Conservation (phyloP, 257 asterid species). For the Misopates orontium region DNA sequence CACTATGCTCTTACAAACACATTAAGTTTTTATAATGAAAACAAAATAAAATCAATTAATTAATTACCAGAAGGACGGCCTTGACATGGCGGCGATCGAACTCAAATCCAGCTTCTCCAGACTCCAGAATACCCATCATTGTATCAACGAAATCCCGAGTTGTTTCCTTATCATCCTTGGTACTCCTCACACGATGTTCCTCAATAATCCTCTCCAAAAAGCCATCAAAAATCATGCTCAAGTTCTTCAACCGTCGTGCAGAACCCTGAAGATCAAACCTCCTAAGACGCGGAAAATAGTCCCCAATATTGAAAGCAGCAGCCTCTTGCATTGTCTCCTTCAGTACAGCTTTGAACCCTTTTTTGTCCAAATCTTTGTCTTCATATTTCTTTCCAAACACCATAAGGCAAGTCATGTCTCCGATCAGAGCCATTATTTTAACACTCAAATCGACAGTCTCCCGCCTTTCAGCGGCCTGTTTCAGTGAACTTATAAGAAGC, state of each 20-base stretch:
- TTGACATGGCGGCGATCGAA: constrained; percentile 38
- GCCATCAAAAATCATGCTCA: constrained; percentile 31
- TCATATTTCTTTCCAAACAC: constrained; percentile 40
- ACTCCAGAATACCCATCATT: constrained; percentile 31
- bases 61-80: constrained; percentile 35
- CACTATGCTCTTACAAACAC: no score
- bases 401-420: constrained; percentile 39
- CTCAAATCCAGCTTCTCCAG: constrained; percentile 25
- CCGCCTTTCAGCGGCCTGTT: not conserved
- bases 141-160: constrained; percentile 37
- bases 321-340: constrained; percentile 28
- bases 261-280: constrained; percentile 38
- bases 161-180: not conserved
- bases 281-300: constrained; percentile 36
- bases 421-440: constrained; percentile 18
- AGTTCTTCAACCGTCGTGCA: constrained; percentile 20
- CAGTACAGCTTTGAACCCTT: constrained; percentile 35
- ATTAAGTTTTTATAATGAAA: no score
- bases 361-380: constrained; percentile 32
- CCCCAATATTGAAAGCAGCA: constrained; percentile 40
- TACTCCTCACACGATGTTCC: constrained; percentile 27
- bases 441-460: constrained; percentile 36
- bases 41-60: no score
- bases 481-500: not conserved
- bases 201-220: constrained; percentile 38